Evolutionary conservation across 352 stramenopile genomes (phyloP), one percentile per base, ranked within the genome.

Genomic region (Phytophthora fragariaefolia): DNA sequence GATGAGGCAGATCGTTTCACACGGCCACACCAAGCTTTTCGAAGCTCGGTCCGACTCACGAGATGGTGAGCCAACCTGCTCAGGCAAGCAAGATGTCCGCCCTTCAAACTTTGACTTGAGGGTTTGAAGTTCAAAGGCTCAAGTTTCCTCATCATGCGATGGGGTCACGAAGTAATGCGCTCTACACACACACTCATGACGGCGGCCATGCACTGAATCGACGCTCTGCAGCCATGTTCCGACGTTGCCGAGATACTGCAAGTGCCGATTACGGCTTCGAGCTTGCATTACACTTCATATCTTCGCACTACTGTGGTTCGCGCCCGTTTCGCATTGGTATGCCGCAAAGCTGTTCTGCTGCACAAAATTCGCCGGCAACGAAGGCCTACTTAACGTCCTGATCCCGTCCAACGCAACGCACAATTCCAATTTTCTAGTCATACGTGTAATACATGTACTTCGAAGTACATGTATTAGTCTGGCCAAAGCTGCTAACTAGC

Each of bases 1-100:
- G 50, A 66, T 50, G 51, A 56, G 32, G 12, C 22, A 7, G n/a
- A 32, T 58, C 47, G 47, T 69, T 69, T 62, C 42, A 68, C 30
- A 57, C 23, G 53, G 27, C 42, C n/a, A 42, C 42, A 32, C n/a
- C 28, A 24, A 59, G 24, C 22, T 18, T 52, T 36, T 15, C 34
- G 49, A 26, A n/a, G n/a, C n/a, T n/a, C 32, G 4, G 26, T 36
- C 48, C 47, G 47, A 66, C 18, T 57, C 24, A 53, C 63, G 51
- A 13, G 50, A 58, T 58, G 30, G 49, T 52, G 49, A 58, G 47
- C 27, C 23, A 27, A 8, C 9, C n/a, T n/a, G 45, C 56, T 53
- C 40, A 54, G 49, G 40, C 50, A 58, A 54, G 23, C 54, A 66
- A 55, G 56, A 62, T 61, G 55, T 59, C 62, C 38, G 20, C 54